A percentile compares a stretch with the other conserved stretches of the same genome.
phyloP scores from a whole-genome alignment of 176 grass and related monocot genomes.

The Aegilops speltoides region DNA sequence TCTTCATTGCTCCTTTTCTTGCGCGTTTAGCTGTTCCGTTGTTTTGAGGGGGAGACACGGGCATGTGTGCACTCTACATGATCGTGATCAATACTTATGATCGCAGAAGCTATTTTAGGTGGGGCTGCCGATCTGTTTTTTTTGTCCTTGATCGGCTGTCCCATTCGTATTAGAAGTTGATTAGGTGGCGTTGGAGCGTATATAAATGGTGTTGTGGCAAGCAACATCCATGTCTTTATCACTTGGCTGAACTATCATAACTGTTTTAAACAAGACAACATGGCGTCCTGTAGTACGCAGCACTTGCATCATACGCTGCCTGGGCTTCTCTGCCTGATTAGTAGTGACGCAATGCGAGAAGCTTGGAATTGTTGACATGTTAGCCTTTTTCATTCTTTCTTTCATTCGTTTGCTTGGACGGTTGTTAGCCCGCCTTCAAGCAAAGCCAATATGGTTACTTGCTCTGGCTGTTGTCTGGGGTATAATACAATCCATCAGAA shows the following conservation, averaged over 20 bases:
- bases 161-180: not conserved
- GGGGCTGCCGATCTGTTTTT: constrained; percentile 13
- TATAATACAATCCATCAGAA: not conserved
- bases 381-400: not conserved
- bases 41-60: constrained; percentile 3
- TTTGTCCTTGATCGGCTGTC: not conserved
- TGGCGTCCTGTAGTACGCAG: not conserved
- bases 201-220: not conserved
- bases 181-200: not conserved
- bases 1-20: constrained; percentile 25
- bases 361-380: not conserved
- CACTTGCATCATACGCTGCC: not conserved
- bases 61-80: constrained; percentile 31
- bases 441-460: not conserved
- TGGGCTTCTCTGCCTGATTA: not conserved
- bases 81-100: not conserved
- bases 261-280: not conserved
- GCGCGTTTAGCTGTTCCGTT: constrained; percentile 30
- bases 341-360: not conserved
- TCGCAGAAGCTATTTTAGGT: constrained; percentile 7
- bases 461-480: not conserved
- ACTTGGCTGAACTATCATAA: not conserved
- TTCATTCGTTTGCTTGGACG: not conserved
- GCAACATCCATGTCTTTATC: not conserved
- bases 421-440: not conserved